These are phyloP conservation scores for Ambrosia artemisiifolia DNA, from an alignment of 129 eudicot species.

Conservation along the genomic window DNA sequence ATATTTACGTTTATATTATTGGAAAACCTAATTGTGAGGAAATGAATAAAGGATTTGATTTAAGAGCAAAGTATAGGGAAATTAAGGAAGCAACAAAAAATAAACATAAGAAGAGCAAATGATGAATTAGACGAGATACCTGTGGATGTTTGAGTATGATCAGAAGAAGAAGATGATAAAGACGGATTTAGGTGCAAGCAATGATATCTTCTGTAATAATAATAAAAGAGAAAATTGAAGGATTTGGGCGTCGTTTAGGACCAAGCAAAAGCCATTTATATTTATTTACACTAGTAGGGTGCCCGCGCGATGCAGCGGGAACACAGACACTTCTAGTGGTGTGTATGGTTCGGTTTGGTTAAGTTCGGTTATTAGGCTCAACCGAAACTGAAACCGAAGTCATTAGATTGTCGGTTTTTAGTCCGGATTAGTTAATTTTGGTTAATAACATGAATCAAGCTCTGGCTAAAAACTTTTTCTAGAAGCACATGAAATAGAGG, in stretches of 20 bases:
- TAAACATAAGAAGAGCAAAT: neutral
- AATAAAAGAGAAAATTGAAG: neutral
- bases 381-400: too few species aligned
- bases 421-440: too few species aligned
- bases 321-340: too few species aligned
- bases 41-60: neutral
- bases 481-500: too few species aligned
- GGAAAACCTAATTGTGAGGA: slow-evolving; percentile 7
- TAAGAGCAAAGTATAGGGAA: slow-evolving; percentile 4
- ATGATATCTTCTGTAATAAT: neutral
- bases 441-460: too few species aligned
- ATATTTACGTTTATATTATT: neutral
- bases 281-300: neutral
- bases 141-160: slow-evolving; percentile 12
- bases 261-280: slow-evolving; percentile 16
- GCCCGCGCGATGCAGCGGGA: too few species aligned
- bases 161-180: neutral
- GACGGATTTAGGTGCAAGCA: too few species aligned
- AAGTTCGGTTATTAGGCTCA: too few species aligned
- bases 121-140: slow-evolving; percentile 1
- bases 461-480: too few species aligned
- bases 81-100: neutral
- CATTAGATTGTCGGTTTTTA: too few species aligned
- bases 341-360: too few species aligned
- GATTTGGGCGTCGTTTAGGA: slow-evolving; percentile 17